Base-by-base conservation (phyloP, 2,329 filamentous ascomycete species). In the Tolypocladium inflatum region DNA sequence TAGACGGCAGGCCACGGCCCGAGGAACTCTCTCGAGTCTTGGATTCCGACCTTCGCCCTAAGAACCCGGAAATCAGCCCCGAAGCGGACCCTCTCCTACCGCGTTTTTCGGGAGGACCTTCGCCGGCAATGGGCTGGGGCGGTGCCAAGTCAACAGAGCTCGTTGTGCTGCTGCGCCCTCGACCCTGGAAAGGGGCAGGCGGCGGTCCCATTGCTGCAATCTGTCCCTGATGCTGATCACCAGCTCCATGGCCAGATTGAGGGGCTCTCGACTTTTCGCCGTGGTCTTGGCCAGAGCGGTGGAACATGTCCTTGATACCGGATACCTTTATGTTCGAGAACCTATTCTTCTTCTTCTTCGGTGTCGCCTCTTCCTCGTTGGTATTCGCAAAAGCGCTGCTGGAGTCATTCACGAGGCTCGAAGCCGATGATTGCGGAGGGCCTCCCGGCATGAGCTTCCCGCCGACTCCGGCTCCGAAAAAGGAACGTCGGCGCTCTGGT, bases 331-430 rank as follows among this genome's bases (percentile, higher is more conserved):
- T 63, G 21, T 69, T 73, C 0, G 79, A 80, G 59, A 81, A 77
- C 13, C 78, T 71, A 61, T 78, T 80, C 68, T 77, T 80, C 67
- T 77, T 80, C 67, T 78, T 80, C 17, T 62, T 58, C 4, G 63
- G 56, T 30, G 59, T 54, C 19, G 57, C 58, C 19, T 61, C 56
- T 45, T 59, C 54, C 43, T 55, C 45, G 38, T 45, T 55, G 7
- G 55, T 58, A n/a, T 30, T 38, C 10, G 38, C 48, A 45, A 48
- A 43, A 41, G 56, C 41, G 30, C 57, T 60, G n/a, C 57, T 60
- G 11, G 60, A 58, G 33, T 67, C 66, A 8, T 63, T 61, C 10
- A 63, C 56, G 9, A 66, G 38, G 33, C 59, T 66, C 2, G 68
- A 66, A 7, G 60, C 64, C 17, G 63, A 64, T 3, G 68, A 64